Base-by-base conservation (phyloP, 2,329 filamentous ascomycete genomes). In the Raffaelea albimanens region DNA sequence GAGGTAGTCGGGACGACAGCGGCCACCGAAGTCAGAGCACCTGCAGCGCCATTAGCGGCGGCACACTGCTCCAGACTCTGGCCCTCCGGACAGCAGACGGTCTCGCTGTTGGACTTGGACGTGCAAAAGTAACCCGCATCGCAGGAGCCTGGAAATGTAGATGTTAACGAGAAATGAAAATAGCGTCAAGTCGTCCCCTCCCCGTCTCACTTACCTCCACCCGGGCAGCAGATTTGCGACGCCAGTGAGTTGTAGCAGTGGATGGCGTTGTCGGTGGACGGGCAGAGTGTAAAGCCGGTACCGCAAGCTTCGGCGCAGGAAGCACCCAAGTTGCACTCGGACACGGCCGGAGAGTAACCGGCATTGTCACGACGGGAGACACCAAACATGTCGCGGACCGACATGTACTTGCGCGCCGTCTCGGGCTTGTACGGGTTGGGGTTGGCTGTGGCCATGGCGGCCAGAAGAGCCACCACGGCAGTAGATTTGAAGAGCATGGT, bases 71-170 rank as follows among this genome's bases (percentile, higher is more conserved):
- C 63, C 43, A 80, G 67, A 52, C 71, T 67, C 68, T 75, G 67
- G 51, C 65, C 68, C 40, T 80, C 63, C 39, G 77, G 76, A 63
- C 80, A 83, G 68, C 80, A 83, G 67, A 74, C 74, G 31, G 78
- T 81, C 48, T 69, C 64, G 46, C 64, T 61, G 45, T 63, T 60
- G 58, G 80, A 72, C n/a, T 76, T 71, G 39, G 36, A 48, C 5
- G 56, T 47, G 67, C 80, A 83, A 68, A 76, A 83, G 67, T 75
- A 83, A 44, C 76, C 77, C 16, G 64, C 60, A 29, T 78, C 71
- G 61, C 80, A 83, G 29, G 78, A 76, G 62, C 78, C 78, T 81
- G n/a, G 1, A 9, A 11, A n/a, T 20, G 49, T 52, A 39, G 52
- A 48, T 42, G 36, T 13, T 25, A 3, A 29, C 18, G n/a, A 20